Evolutionary conservation across 1,284 basidiomycete species (phyloP).

Genomic region (Ustilago nuda): DNA sequence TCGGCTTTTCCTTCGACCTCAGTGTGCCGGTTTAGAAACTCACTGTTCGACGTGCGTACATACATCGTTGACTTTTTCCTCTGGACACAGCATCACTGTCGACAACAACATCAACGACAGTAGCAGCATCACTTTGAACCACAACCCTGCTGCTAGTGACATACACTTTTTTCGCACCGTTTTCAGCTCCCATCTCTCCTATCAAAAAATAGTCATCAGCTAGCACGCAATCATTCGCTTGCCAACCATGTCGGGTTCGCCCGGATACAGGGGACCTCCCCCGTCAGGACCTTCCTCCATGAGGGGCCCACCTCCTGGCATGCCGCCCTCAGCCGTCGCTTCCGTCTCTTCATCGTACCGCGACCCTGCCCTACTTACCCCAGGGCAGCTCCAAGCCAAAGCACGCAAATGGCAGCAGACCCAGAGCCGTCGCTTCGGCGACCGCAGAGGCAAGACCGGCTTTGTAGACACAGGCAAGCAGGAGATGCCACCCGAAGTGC

Average conservation of each 20-base stretch:
- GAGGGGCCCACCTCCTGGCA: conserved; percentile 49
- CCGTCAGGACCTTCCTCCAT: conserved; percentile 49
- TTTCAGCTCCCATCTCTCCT: neutral
- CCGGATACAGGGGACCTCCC: conserved; percentile 52
- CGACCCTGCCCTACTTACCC: conserved; percentile 73
- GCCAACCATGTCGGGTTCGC: conserved; percentile 52
- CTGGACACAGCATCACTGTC: neutral
- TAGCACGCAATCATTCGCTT: neutral
- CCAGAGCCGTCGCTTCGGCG: conserved; percentile 89
- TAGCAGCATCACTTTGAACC: neutral
- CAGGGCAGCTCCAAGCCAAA: conserved; percentile 83
- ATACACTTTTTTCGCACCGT: neutral
- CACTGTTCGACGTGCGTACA: neutral
- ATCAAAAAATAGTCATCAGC: neutral
- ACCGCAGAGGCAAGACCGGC: conserved; percentile 83
- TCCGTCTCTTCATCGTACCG: conserved; percentile 32
- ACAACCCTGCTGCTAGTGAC: neutral
- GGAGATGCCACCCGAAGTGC: conserved; percentile 78
- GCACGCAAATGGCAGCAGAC: conserved; percentile 93
- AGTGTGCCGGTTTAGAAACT: neutral
- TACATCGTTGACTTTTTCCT: neutral
- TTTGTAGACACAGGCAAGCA: conserved; percentile 94
- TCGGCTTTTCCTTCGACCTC: neutral
- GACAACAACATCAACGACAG: neutral
- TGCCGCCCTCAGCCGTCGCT: conserved; percentile 29